Evolutionary conservation across 495 filamentous ascomycete species (phyloP).

Genomic region (Parachaetomium inaequale): DNA sequence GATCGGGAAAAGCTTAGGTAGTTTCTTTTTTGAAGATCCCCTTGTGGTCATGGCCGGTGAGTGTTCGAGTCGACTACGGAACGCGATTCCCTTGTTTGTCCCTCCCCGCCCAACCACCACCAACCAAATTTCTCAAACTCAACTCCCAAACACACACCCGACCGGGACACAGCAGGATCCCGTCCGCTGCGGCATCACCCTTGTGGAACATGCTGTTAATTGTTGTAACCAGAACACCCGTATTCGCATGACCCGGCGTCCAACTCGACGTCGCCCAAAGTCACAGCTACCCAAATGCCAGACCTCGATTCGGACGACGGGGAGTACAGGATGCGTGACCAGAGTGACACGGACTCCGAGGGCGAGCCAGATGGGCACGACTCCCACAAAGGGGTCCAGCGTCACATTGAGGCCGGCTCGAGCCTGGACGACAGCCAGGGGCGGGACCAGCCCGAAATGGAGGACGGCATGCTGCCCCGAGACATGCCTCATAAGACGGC

Average conservation of each 20-base stretch:
- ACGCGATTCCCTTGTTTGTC: neutral
- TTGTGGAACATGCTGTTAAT: constrained; percentile 19
- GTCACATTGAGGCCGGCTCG: constrained; percentile 9
- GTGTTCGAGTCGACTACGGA: neutral
- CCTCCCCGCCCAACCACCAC: neutral
- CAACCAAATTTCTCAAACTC: neutral
- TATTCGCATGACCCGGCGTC: constrained; percentile 28
- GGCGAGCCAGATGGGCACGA: constrained; percentile 19
- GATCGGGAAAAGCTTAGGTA: neutral
- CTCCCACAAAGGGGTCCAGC: neutral
- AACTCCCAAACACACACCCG: neutral
- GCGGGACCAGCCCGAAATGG: constrained; percentile 21
- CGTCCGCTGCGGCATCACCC: neutral
- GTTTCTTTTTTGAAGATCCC: neutral
- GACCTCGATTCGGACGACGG: constrained; percentile 34
- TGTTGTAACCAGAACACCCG: constrained; percentile 18
- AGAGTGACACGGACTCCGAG: constrained; percentile 33
- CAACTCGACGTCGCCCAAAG: constrained; percentile 30
- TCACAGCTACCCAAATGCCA: constrained; percentile 25
- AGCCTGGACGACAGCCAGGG: constrained; percentile 16
- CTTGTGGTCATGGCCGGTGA: constrained; percentile 16
- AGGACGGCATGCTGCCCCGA: constrained; percentile 63
- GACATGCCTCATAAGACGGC: constrained; percentile 76
- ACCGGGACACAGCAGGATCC: neutral
- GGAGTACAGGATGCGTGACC: constrained; percentile 24